Conservation (phyloP, 1,284 basidiomycete species). For the Ceratobasidium sp. region DNA sequence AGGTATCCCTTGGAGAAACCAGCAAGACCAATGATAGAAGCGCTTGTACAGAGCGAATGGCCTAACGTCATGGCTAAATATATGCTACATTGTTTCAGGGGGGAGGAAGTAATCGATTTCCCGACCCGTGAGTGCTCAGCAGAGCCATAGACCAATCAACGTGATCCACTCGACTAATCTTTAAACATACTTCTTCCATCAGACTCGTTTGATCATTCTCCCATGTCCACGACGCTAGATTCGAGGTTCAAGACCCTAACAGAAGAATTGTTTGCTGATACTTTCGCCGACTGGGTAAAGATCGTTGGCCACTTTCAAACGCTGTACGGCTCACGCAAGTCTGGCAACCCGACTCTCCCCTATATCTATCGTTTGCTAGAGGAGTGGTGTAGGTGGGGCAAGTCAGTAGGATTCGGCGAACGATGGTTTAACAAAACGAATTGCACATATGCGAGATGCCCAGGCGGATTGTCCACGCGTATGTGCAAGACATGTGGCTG, state of each 20-base stretch:
- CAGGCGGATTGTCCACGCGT: background rate
- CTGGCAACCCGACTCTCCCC: background rate
- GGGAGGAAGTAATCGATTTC: background rate
- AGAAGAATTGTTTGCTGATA: background rate
- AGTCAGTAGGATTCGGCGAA: background rate
- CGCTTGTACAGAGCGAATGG: background rate
- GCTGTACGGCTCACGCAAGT: background rate
- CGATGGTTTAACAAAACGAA: background rate
- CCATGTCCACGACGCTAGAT: background rate
- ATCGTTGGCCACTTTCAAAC: background rate
- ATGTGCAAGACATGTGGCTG: background rate
- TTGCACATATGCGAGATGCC: background rate
- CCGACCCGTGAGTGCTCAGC: background rate
- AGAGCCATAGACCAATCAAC: background rate
- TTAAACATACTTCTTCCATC: too few species aligned
- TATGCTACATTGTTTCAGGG: slow-evolving; percentile 11
- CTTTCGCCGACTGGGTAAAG: background rate
- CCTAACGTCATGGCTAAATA: background rate
- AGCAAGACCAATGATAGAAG: background rate
- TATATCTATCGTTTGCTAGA: background rate
- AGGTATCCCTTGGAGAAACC: too few species aligned
- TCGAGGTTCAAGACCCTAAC: background rate
- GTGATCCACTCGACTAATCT: background rate
- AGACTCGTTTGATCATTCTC: background rate
- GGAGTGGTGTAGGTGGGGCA: background rate